Evolutionary conservation across 352 stramenopile species (phyloP).

Genomic region (Phytophthora idaei): DNA sequence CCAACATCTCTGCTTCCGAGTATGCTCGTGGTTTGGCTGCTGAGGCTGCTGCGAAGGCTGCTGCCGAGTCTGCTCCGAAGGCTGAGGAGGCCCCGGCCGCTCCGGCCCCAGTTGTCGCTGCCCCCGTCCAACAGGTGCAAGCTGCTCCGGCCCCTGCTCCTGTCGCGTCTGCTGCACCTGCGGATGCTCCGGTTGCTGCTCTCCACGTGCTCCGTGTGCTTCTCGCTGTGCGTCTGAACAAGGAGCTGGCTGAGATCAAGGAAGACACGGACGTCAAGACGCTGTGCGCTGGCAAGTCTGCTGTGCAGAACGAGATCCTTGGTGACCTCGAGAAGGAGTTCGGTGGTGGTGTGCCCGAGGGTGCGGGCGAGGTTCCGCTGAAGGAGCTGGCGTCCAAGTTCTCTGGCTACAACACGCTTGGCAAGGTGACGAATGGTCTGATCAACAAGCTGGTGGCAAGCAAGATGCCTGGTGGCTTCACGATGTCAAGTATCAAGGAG

Average conservation of each 20-base stretch:
- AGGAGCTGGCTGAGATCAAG: constrained; percentile 69
- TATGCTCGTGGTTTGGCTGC: constrained; percentile 48
- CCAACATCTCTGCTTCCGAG: constrained; percentile 70
- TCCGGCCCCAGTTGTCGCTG: constrained; percentile 28
- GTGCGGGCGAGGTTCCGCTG: constrained; percentile 74
- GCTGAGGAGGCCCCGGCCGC: constrained; percentile 38
- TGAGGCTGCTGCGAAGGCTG: constrained; percentile 42
- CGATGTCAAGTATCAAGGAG: constrained; percentile 79
- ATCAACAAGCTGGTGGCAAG: constrained; percentile 78
- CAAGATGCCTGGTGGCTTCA: constrained; percentile 89
- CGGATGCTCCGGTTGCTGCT: constrained; percentile 65
- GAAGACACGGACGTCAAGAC: constrained; percentile 81
- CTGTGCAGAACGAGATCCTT: constrained; percentile 89
- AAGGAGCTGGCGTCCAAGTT: constrained; percentile 78
- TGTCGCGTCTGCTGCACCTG: constrained; percentile 20
- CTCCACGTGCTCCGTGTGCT: constrained; percentile 83
- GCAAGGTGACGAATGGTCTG: constrained; percentile 66
- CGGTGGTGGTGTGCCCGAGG: constrained; percentile 64
- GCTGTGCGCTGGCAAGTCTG: constrained; percentile 84
- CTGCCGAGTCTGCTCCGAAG: constrained; percentile 43
- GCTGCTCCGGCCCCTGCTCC: constrained; percentile 22
- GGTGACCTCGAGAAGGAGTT: constrained; percentile 91
- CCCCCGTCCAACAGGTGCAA: constrained; percentile 25
- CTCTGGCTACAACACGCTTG: constrained; percentile 69
- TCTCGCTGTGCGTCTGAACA: constrained; percentile 78